Evolutionary conservation across 78 protist genomes (phyloP).

Genomic region (Dictyostelium citrinum): DNA sequence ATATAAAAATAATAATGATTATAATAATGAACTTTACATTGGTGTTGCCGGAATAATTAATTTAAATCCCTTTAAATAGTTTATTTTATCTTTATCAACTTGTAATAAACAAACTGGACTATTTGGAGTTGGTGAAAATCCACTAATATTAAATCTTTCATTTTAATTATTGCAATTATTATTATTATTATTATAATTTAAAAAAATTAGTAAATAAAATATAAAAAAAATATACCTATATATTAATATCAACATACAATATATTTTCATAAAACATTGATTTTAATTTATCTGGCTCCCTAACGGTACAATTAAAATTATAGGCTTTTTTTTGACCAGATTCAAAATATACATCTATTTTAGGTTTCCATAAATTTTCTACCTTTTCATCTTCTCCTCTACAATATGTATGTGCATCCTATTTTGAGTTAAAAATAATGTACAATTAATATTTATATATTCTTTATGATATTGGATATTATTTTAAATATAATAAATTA

Average conservation of each 20-base stretch:
- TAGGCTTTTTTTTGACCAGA: not conserved
- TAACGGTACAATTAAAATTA: constrained; percentile 5
- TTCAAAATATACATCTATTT: constrained; percentile 3
- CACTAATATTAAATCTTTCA: constrained; percentile 15
- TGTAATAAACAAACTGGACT: not conserved
- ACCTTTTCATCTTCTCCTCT: not conserved
- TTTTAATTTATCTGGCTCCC: not conserved
- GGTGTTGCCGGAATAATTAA: constrained; percentile 1
- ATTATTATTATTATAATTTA: too few species aligned
- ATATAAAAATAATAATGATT: too few species aligned
- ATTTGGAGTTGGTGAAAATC: not conserved
- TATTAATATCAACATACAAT: too few species aligned
- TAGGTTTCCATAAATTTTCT: not conserved
- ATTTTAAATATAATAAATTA: not conserved
- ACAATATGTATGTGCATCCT: constrained; percentile 2
- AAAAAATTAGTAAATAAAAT: too few species aligned
- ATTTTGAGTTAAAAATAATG: not conserved
- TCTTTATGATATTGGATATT: too few species aligned
- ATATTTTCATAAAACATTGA: not conserved
- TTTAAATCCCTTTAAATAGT: not conserved
- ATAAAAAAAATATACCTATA: too few species aligned
- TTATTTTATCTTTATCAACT: not conserved
- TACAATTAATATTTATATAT: not conserved
- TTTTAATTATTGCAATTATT: not conserved
- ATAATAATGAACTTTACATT: not conserved